phyloP scores from a whole-genome alignment of 2,329 filamentous ascomycete genomes.

The Remersonia thermophila region DNA sequence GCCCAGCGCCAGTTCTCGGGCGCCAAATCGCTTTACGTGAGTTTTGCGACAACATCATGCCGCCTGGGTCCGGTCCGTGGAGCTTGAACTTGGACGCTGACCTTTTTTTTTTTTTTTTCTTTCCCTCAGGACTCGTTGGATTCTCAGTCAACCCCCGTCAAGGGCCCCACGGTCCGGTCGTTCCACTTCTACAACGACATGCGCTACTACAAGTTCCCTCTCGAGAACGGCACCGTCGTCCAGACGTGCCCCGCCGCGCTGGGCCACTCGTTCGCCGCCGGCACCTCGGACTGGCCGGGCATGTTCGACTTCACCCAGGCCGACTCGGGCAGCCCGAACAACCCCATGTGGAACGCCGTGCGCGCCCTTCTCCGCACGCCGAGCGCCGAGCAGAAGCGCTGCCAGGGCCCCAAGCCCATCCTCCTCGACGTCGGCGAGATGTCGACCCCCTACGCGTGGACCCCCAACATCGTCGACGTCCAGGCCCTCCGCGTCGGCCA shows the following conservation, averaged over 20 bases:
- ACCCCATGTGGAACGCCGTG: slow-evolving; percentile 67
- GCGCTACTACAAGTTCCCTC: slow-evolving; percentile 56
- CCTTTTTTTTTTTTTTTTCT: background rate
- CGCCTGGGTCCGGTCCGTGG: too few species aligned
- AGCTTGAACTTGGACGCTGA: too few species aligned
- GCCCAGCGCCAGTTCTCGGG: slow-evolving; percentile 53
- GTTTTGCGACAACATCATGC: slow-evolving; percentile 3
- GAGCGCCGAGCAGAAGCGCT: slow-evolving; percentile 53
- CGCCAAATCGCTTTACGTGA: slow-evolving; percentile 36
- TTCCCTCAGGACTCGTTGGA: slow-evolving; percentile 38
- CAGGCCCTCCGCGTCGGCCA: slow-evolving; percentile 75
- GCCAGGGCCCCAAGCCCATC: slow-evolving; percentile 72
- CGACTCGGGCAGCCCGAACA: slow-evolving; percentile 57
- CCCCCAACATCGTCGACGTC: slow-evolving; percentile 78
- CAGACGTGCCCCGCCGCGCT: slow-evolving; percentile 74
- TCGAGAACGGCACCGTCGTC: slow-evolving; percentile 58
- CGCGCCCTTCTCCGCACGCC: slow-evolving; percentile 59
- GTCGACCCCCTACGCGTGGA: slow-evolving; percentile 65
- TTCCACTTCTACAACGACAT: slow-evolving; percentile 77
- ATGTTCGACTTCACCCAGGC: slow-evolving; percentile 84
- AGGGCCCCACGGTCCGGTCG: slow-evolving; percentile 56
- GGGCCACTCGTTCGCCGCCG: slow-evolving; percentile 81
- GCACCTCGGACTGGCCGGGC: slow-evolving; percentile 80
- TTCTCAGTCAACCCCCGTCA: slow-evolving; percentile 35
- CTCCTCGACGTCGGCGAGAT: slow-evolving; percentile 77